phyloP scores from a whole-genome alignment of 306 rosid species.

The Oemleria cerasiformis region DNA sequence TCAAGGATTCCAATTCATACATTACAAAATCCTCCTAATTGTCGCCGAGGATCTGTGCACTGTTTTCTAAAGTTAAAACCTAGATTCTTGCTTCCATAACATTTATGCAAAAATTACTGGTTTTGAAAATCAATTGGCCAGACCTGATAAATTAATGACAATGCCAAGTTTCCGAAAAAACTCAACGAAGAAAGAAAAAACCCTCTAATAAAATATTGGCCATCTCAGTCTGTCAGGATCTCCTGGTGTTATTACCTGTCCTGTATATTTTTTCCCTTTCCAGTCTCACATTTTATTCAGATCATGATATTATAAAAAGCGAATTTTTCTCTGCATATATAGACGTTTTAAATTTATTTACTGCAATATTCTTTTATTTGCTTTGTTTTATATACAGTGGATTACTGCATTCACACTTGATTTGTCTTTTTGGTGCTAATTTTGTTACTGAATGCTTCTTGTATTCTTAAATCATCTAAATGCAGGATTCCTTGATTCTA shows the following conservation, averaged over 20 bases:
- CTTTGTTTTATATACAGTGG: neutral
- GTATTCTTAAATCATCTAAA: constrained; percentile 12
- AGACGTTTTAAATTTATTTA: neutral
- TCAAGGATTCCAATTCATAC: neutral
- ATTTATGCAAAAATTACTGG: too few species aligned
- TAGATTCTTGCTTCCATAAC: too few species aligned
- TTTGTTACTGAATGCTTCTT: neutral
- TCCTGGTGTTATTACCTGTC: neutral
- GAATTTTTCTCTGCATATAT: too few species aligned
- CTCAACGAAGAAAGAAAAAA: too few species aligned
- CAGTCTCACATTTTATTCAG: neutral
- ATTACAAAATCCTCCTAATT: neutral
- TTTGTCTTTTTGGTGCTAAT: neutral
- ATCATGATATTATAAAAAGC: neutral
- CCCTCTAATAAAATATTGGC: too few species aligned
- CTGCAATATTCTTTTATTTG: neutral
- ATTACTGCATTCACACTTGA: neutral
- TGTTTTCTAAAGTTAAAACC: too few species aligned
- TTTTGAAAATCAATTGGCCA: too few species aligned
- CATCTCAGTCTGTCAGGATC: neutral
- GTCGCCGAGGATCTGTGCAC: too few species aligned
- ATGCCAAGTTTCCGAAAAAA: too few species aligned
- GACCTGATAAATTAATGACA: too few species aligned
- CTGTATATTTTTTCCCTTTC: neutral
- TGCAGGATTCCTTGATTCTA: constrained; percentile 73